These are phyloP conservation scores for Colletotrichum sp. DNA, from an alignment of 2,329 filamentous ascomycete species.

Conservation along the genomic window DNA sequence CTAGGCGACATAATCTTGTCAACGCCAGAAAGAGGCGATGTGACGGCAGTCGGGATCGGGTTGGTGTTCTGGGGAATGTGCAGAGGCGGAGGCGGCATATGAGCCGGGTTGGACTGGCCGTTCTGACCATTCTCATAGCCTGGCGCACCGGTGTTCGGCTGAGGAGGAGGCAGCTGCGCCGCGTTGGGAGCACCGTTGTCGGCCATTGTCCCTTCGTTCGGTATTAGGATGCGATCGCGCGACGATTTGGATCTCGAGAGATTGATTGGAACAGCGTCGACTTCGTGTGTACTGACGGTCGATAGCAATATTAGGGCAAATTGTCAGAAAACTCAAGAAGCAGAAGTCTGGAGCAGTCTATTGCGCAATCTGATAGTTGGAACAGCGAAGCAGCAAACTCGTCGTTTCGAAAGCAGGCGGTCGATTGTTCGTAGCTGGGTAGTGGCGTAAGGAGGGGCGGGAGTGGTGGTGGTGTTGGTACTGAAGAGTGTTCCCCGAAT, in stretches of 20 bases:
- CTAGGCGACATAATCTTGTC: constrained; percentile 83
- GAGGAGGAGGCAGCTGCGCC: constrained; percentile 72
- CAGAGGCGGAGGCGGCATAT: constrained; percentile 90
- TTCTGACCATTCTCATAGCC: constrained; percentile 80
- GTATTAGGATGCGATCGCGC: not conserved
- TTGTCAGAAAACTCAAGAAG: constrained; percentile 9
- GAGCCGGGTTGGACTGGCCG: constrained; percentile 70
- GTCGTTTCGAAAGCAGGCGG: not conserved
- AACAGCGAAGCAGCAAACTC: not conserved
- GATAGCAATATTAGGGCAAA: constrained; percentile 22
- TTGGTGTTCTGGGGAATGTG: constrained; percentile 97
- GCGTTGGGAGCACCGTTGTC: constrained; percentile 71
- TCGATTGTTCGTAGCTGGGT: not conserved
- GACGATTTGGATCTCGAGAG: not conserved
- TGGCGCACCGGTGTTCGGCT: constrained; percentile 72
- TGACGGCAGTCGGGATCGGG: constrained; percentile 90
- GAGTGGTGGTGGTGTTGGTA: not conserved
- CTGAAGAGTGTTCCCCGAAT: not conserved
- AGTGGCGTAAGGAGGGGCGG: constrained; percentile 6
- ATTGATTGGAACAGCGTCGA: not conserved
- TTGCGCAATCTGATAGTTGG: not conserved
- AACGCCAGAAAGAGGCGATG: constrained; percentile 78
- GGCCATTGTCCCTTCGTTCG: constrained; percentile 65
- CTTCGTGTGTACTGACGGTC: not conserved
- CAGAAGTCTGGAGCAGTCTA: not conserved